Conservation (phyloP, 768 basidiomycete genomes). For the Kwoniella bestiolae region DNA sequence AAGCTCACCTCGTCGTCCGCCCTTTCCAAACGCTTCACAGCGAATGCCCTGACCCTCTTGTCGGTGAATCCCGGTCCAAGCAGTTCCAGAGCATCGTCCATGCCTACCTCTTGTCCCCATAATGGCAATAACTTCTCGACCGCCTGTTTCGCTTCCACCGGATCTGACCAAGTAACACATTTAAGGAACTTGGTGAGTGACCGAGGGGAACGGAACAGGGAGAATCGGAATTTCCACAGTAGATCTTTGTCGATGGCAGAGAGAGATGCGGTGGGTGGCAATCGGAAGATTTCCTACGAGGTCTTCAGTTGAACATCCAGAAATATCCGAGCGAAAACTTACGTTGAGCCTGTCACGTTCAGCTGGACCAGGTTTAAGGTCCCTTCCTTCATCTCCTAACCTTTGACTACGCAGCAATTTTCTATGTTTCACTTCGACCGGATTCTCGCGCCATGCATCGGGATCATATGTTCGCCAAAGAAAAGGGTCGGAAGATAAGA, state of each 20-base stretch:
- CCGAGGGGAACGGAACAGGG: conserved; percentile 71
- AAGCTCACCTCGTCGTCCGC: conserved; percentile 88
- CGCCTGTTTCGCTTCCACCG: conserved; percentile 94
- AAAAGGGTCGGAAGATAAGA: conserved; percentile 65
- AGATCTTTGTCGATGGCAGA: conserved; percentile 92
- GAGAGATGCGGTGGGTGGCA: conserved; percentile 84
- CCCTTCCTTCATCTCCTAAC: conserved; percentile 90
- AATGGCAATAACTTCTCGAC: conserved; percentile 92
- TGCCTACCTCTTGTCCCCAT: conserved; percentile 92
- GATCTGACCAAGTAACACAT: conserved; percentile 96
- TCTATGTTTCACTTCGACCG: conserved; percentile 95
- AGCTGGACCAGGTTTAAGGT: conserved; percentile 95
- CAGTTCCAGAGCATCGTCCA: conserved; percentile 92
- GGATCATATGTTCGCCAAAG: conserved; percentile 91
- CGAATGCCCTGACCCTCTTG: conserved; percentile 82
- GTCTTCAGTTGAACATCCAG: background rate
- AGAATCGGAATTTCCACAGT: conserved; percentile 99
- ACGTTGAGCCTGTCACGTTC: conserved; percentile 91
- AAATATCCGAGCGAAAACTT: conserved; percentile 49
- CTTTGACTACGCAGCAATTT: conserved; percentile 91
- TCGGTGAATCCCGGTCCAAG: conserved; percentile 79
- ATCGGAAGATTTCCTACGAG: conserved; percentile 78
- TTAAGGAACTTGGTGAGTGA: conserved; percentile 97
- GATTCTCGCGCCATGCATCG: conserved; percentile 87
- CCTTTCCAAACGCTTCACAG: conserved; percentile 83